Evolutionary conservation across 2,329 filamentous ascomycete species (phyloP), one percentile per base, ranked within the genome.

Genomic region (Aspergillus fijiensis): DNA sequence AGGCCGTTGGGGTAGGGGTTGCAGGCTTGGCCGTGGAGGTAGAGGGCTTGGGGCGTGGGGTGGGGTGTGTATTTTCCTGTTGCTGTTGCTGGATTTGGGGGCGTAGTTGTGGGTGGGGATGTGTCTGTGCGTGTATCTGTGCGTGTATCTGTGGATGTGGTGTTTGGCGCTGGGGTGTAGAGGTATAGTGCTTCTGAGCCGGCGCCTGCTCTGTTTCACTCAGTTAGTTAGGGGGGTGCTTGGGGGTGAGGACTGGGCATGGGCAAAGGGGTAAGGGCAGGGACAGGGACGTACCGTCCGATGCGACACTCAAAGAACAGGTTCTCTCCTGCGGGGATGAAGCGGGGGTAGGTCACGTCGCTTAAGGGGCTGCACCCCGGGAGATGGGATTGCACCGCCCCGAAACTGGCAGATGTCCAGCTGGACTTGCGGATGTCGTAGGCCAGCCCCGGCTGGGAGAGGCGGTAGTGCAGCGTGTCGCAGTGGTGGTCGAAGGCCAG

Each of bases 401-500:
- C 33, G 29, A 55, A 55, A 19, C n/a, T 49, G 10, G 5, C 9
- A 11, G 27, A n/a, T n/a, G 42, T 33, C 53, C 53, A 55, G 27
- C 53, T 55, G 3, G 42, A 21, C 10, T 12, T 7, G 16, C n/a
- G 29, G 3, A n/a, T 12, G 27, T 55, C 42, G n/a, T 23, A 23
- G 3, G 53, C 53, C 6, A 55, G 27, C 5, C 53, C 53, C 29
- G 53, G 27, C 14, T 27, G 42, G 12, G 53, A 55, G 42, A 55
- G 48, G 42, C 53, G 53, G 33, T 49, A 55, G 21, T 35, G 47
- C 39, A 55, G 42, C 6, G 25, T 33, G 27, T 55, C 53, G 27
- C 53, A 55, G 42, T 55, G 53, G 19, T 55, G 53, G 10, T 55
- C 53, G 7, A 55, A 55, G 5, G 53, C 47, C n/a, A 55, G 25